Evolutionary conservation across 768 basidiomycete species (phyloP).

Genomic region (Boletales sp.): DNA sequence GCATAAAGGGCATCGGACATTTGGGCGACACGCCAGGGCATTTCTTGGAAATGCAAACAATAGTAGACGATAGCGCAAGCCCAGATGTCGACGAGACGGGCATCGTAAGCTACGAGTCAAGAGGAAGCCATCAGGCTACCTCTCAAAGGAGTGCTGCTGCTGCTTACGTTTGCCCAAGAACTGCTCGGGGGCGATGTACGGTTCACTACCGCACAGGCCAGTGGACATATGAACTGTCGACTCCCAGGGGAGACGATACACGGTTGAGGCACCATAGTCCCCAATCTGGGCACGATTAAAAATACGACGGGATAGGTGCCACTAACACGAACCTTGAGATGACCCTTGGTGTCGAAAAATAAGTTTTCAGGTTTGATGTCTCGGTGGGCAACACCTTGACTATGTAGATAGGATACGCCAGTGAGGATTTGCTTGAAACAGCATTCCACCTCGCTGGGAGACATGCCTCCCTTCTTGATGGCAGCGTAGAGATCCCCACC

Average conservation of each 20-base stretch:
- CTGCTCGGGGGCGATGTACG: constrained; percentile 98
- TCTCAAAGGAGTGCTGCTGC: constrained; percentile 28
- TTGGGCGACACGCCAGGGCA: constrained; percentile 97
- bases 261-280: constrained; percentile 98
- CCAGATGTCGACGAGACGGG: constrained; percentile 97
- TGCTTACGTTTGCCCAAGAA: constrained; percentile 93
- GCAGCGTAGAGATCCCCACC: constrained; percentile 98
- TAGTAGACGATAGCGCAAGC: constrained; percentile 97
- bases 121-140: constrained; percentile 36
- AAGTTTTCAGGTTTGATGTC: constrained; percentile 99
- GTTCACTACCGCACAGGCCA: constrained; percentile 95
- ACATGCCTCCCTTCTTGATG: constrained; percentile 96
- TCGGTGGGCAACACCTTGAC: constrained; percentile 95
- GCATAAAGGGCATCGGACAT: constrained; percentile 75
- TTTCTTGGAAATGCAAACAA: constrained; percentile 96
- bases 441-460: constrained; percentile 89
- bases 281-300: constrained; percentile 64
- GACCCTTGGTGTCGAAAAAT: constrained; percentile 88
- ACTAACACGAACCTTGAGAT: constrained; percentile 71
- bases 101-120: constrained; percentile 78
- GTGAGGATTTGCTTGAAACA: constrained; percentile 95
- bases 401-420: constrained; percentile 88
- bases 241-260: constrained; percentile 98
- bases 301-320: not conserved
- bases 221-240: constrained; percentile 95